phyloP scores from a whole-genome alignment of 768 basidiomycete species.

The Candolleomyces aberdarensis region DNA sequence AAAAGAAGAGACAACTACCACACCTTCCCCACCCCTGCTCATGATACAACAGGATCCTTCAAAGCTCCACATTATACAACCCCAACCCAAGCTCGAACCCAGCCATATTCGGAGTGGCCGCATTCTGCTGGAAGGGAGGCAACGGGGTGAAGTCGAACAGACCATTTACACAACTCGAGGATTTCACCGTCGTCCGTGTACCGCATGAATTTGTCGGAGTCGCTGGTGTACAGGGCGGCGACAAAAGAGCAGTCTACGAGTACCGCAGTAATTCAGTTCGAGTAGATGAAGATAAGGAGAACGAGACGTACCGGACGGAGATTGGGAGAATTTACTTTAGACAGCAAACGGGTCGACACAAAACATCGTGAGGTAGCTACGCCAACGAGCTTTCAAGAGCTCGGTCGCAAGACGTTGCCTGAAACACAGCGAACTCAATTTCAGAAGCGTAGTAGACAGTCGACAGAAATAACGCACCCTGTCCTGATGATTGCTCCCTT shows the following conservation, averaged over 20 bases:
- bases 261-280: too few relatives aligned
- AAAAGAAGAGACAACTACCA: conserved; percentile 23
- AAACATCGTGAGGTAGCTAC: background rate
- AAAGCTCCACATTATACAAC: conserved; percentile 83
- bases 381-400: conserved; percentile 46
- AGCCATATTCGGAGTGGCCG: conserved; percentile 46
- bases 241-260: conserved; percentile 69
- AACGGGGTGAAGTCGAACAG: conserved; percentile 73
- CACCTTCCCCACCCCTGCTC: conserved; percentile 75
- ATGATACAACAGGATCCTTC: conserved; percentile 73
- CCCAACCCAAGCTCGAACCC: conserved; percentile 77
- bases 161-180: conserved; percentile 80
- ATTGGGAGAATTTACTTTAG: conserved; percentile 61
- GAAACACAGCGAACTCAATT: conserved; percentile 15
- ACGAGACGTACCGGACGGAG: conserved; percentile 40
- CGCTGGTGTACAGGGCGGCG: conserved; percentile 79
- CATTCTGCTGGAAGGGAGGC: conserved; percentile 76
- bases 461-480: conserved; percentile 49
- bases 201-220: conserved; percentile 71
- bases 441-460: conserved; percentile 10
- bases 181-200: conserved; percentile 86
- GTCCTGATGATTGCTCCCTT: conserved; percentile 86
- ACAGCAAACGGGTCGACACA: background rate
- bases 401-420: conserved; percentile 82
- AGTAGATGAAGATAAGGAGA: too few relatives aligned